Evolutionary conservation across 139 green algal species (phyloP).

Genomic region (Diplosphaera chodatii): DNA sequence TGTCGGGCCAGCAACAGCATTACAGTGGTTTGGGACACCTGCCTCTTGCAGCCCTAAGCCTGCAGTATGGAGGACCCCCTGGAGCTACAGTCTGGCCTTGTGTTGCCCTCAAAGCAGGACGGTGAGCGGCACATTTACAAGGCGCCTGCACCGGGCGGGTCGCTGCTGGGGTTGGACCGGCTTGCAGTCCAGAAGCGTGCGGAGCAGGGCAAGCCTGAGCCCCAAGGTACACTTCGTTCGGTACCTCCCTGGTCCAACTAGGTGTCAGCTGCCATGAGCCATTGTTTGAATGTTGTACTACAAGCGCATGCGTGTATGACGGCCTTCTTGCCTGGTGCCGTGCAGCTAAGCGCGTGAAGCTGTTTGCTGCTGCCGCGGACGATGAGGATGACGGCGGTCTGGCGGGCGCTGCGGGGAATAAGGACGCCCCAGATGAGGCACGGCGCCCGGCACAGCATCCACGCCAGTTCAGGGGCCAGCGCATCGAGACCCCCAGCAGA

Average conservation of each 20-base stretch:
- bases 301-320: no score
- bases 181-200: constrained; percentile 11
- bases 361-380: constrained; percentile 8
- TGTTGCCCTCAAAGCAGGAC: constrained; percentile 14
- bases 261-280: no score
- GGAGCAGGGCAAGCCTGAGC: constrained; percentile 7
- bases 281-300: background rate
- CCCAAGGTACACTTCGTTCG: no score
- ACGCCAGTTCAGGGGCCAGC: constrained; percentile 59
- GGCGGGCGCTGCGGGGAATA: background rate
- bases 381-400: constrained; percentile 8
- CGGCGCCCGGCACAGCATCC: background rate
- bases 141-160: constrained; percentile 54
- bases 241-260: no score
- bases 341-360: constrained; percentile 17
- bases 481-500: constrained; percentile 74
- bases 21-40: no score
- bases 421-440: background rate
- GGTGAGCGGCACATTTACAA: constrained; percentile 65
- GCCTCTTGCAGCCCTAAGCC: no score
- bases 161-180: constrained; percentile 42
- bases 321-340: no score
- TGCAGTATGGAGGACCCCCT: background rate
- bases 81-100: constrained; percentile 1
- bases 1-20: no score